Conservation (phyloP, 225 moss, liverwort and hornwort species). For the Polytrichum formosum region DNA sequence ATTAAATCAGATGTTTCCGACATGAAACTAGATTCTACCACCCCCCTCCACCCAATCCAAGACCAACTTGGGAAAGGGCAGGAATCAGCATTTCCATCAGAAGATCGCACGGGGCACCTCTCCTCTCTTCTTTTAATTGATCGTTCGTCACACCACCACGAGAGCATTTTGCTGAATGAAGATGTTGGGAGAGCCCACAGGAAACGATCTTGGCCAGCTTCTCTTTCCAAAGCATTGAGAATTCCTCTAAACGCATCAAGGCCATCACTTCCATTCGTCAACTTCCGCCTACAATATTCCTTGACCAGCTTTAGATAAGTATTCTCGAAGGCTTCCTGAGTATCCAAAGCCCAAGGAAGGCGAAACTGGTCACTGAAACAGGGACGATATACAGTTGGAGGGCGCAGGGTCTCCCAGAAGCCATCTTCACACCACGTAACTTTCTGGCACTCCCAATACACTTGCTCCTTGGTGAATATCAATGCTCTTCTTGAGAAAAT, state of each 20-base stretch:
- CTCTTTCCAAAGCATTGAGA: slow-evolving; percentile 4
- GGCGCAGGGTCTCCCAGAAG: slow-evolving; percentile 2
- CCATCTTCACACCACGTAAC: slow-evolving; percentile 19
- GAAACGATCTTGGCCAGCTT: background rate
- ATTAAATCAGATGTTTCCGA: too few relatives aligned
- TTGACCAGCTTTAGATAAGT: background rate
- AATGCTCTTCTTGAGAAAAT: slow-evolving; percentile 7
- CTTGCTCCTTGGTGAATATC: slow-evolving; percentile 16
- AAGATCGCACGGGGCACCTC: background rate
- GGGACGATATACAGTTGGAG: slow-evolving; percentile 6
- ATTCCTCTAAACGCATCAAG: slow-evolving; percentile 13
- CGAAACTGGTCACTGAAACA: background rate
- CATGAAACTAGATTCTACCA: too few relatives aligned
- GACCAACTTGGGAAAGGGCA: too few relatives aligned
- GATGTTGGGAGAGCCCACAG: slow-evolving; percentile 6
- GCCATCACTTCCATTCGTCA: slow-evolving; percentile 4
- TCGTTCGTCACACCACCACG: background rate
- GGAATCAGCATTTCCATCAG: background rate
- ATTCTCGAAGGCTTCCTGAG: too few relatives aligned
- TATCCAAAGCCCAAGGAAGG: slow-evolving; percentile 4
- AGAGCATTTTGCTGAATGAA: background rate
- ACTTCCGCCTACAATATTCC: background rate
- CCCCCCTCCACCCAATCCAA: too few relatives aligned
- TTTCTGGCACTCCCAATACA: slow-evolving; percentile 22
- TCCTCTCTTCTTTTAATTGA: background rate